Conservation (phyloP, 2,329 filamentous ascomycete species). For the Ophiostoma australiae region DNA sequence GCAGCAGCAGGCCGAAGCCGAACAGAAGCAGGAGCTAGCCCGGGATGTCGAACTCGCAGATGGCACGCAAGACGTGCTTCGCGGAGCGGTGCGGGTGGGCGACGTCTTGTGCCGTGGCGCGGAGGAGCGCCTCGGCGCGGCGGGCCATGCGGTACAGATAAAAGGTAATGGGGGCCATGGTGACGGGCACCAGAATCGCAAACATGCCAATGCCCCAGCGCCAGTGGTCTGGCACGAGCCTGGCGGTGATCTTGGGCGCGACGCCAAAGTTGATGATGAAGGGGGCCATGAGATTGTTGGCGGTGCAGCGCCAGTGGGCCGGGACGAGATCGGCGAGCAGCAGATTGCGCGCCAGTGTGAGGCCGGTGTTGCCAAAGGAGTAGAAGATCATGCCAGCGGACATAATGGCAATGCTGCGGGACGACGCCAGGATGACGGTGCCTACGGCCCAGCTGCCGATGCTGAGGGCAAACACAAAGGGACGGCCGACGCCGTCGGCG, state of each 20-base stretch:
- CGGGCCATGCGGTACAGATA: no score
- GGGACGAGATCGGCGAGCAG: constrained; percentile 12
- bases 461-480: background rate
- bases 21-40: no score
- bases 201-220: constrained; percentile 2
- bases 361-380: constrained; percentile 11
- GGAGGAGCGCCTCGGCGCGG: no score
- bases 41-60: no score
- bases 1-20: no score
- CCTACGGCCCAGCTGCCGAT: background rate
- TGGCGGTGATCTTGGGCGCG: constrained; percentile 16
- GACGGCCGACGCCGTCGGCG: no score
- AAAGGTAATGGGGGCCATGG: background rate
- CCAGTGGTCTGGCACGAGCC: constrained; percentile 8
- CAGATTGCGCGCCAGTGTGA: constrained; percentile 13
- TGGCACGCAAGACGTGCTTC: no score
- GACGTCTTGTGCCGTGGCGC: no score
- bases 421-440: constrained; percentile 9
- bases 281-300: constrained; percentile 16
- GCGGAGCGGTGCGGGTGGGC: no score
- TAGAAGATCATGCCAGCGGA: constrained; percentile 14
- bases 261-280: constrained; percentile 18
- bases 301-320: constrained; percentile 13
- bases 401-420: constrained; percentile 15
- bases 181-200: background rate